A percentile compares a stretch with the other conserved stretches of the same genome.
Conservation (phyloP, 257 asterid species). For the Catharanthus roseus region DNA sequence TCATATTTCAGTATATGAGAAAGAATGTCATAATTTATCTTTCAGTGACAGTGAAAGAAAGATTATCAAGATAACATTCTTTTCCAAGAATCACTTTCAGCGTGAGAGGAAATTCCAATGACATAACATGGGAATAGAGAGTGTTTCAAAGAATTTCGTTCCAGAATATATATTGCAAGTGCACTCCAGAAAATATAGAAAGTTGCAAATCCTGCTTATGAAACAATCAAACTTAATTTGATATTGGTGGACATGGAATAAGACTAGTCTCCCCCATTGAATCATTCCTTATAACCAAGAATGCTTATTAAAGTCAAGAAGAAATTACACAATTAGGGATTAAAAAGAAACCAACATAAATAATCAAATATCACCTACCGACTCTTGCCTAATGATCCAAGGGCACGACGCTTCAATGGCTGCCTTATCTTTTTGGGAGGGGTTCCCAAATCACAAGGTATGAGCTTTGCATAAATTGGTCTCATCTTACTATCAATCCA, state of each 20-base stretch:
- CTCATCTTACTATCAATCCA: constrained; percentile 84
- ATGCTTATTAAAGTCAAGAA: neutral
- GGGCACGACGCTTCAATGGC: constrained; percentile 58
- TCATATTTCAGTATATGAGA: neutral
- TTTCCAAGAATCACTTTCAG: neutral
- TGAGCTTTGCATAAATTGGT: constrained; percentile 79
- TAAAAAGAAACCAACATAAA: neutral
- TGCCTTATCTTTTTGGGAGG: constrained; percentile 56
- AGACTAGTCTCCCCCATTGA: neutral
- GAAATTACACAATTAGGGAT: constrained; percentile 1
- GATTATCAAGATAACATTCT: neutral
- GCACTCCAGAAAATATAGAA: neutral
- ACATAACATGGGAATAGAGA: neutral
- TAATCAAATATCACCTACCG: constrained; percentile 44
- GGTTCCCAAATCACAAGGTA: constrained; percentile 88
- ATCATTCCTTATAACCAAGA: neutral
- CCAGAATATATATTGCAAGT: neutral
- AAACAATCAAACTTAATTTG: neutral
- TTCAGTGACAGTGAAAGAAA: neutral
- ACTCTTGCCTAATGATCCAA: constrained; percentile 96
- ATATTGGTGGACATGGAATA: neutral
- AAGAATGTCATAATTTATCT: neutral
- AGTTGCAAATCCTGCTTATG: neutral
- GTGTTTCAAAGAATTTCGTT: neutral
- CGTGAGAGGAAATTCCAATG: neutral